Percentiles rank a stretch among this genome's conserved stretches.
Evolutionary conservation across 305 asterid genomes (phyloP).

Genomic region (Solanum hybrid): DNA sequence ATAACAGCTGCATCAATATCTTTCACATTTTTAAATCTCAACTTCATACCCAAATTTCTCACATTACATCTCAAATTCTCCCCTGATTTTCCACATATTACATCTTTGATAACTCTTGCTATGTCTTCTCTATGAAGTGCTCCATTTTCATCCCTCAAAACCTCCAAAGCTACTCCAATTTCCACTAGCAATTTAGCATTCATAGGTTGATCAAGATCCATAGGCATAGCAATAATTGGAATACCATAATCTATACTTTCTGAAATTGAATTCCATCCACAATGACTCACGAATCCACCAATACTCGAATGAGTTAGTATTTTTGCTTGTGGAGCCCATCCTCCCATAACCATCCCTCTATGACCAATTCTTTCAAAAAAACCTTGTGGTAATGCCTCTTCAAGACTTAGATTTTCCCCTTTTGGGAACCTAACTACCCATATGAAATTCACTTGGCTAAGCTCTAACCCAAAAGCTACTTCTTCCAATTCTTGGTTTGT

Average conservation of each 20-base stretch:
- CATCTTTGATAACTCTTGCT: background rate
- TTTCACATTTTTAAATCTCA: background rate
- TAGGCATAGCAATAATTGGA: slow-evolving; percentile 3
- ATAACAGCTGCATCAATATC: background rate
- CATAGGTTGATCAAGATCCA: slow-evolving; percentile 5
- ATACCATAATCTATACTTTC: background rate
- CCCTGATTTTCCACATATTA: background rate
- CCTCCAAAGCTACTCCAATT: slow-evolving; percentile 4
- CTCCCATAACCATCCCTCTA: slow-evolving; percentile 3
- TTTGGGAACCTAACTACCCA: background rate
- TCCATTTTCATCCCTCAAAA: background rate
- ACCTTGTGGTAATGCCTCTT: slow-evolving; percentile 1
- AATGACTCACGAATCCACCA: background rate
- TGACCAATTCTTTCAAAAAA: background rate
- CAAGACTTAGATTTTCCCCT: background rate
- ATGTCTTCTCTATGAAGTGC: background rate
- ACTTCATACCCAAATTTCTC: background rate
- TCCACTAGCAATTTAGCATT: slow-evolving; percentile 4
- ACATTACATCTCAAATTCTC: background rate
- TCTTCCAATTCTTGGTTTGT: background rate
- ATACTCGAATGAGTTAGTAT: background rate
- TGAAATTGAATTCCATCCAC: background rate
- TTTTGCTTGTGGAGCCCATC: background rate
- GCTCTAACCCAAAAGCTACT: background rate
- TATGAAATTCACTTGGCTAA: background rate